Evolutionary conservation across 306 rosid genomes (phyloP).

Genomic region (Corylus avellana): DNA sequence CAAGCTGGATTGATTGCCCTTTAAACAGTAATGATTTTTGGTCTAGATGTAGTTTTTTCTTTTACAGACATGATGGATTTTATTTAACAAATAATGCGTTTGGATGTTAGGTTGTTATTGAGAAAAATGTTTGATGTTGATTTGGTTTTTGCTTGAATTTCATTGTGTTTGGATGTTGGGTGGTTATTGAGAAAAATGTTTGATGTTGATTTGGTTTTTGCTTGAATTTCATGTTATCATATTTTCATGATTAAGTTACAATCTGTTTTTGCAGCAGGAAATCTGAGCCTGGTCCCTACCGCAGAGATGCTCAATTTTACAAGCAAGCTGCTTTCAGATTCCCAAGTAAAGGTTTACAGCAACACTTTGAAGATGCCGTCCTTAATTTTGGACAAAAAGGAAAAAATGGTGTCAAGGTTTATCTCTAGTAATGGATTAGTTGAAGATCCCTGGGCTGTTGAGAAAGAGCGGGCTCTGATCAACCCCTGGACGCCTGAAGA

Average conservation of each 20-base stretch:
- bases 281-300: constrained; percentile 57
- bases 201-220: neutral
- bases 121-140: neutral
- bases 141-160: neutral
- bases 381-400: constrained; percentile 72
- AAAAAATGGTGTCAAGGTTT: constrained; percentile 63
- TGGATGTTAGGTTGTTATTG: neutral
- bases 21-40: neutral
- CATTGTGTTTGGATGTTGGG: no score
- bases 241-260: neutral
- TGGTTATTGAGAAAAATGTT: neutral
- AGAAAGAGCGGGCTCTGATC: constrained; percentile 75
- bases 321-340: constrained; percentile 65
- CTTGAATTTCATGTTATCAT: neutral
- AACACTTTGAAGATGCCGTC: constrained; percentile 85
- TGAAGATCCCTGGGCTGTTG: constrained; percentile 84
- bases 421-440: constrained; percentile 76
- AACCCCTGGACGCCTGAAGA: constrained; percentile 90
- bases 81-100: neutral
- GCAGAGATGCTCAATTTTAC: constrained; percentile 54
- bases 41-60: neutral
- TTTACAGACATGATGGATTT: neutral
- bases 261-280: constrained; percentile 49
- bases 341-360: constrained; percentile 56
- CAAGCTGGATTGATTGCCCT: neutral